These are phyloP conservation scores for Zasmidium angulare DNA, from an alignment of 2,329 filamentous ascomycete genomes.

Conservation along the genomic window DNA sequence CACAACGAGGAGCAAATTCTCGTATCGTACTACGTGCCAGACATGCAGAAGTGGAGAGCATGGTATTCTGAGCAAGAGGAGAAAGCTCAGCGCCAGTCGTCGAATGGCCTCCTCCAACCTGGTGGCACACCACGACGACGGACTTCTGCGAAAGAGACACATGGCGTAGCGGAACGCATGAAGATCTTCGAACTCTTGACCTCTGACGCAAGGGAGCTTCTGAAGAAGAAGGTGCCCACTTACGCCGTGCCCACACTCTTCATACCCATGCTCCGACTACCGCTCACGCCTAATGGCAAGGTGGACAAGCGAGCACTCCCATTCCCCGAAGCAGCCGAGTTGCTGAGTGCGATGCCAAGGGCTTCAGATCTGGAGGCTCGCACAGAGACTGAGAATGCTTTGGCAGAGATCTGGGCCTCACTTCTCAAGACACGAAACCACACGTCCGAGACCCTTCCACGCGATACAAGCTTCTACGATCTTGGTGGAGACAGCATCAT, in stretches of 20 bases:
- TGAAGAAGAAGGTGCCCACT: slow-evolving; percentile 69
- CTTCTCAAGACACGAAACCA: slow-evolving; percentile 60
- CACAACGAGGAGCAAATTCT: slow-evolving; percentile 81
- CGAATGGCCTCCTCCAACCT: slow-evolving; percentile 14
- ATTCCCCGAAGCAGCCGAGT: slow-evolving; percentile 73
- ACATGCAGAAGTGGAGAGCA: slow-evolving; percentile 69
- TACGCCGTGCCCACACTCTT: slow-evolving; percentile 76
- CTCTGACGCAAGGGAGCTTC: slow-evolving; percentile 62
- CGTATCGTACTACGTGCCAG: slow-evolving; percentile 87
- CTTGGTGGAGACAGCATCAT: slow-evolving; percentile 78
- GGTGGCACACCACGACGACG: slow-evolving; percentile 21
- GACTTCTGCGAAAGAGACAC: slow-evolving; percentile 31
- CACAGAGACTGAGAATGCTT: slow-evolving; percentile 60
- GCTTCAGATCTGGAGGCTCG: slow-evolving; percentile 47
- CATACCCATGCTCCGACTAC: slow-evolving; percentile 70
- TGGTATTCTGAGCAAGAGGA: slow-evolving; percentile 57
- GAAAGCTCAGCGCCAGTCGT: slow-evolving; percentile 14
- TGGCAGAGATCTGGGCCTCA: slow-evolving; percentile 74
- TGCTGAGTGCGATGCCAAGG: slow-evolving; percentile 56
- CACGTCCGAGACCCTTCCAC: slow-evolving; percentile 65
- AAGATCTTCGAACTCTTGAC: slow-evolving; percentile 62
- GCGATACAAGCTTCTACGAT: slow-evolving; percentile 71
- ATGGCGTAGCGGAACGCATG: slow-evolving; percentile 41
- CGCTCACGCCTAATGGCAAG: slow-evolving; percentile 83
- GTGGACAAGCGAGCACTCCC: slow-evolving; percentile 77